Percentiles rank a stretch among this genome's conserved stretches.
These are phyloP conservation scores for Boletellus ananiceps DNA, from an alignment of 768 basidiomycete genomes.

Conservation along the genomic window DNA sequence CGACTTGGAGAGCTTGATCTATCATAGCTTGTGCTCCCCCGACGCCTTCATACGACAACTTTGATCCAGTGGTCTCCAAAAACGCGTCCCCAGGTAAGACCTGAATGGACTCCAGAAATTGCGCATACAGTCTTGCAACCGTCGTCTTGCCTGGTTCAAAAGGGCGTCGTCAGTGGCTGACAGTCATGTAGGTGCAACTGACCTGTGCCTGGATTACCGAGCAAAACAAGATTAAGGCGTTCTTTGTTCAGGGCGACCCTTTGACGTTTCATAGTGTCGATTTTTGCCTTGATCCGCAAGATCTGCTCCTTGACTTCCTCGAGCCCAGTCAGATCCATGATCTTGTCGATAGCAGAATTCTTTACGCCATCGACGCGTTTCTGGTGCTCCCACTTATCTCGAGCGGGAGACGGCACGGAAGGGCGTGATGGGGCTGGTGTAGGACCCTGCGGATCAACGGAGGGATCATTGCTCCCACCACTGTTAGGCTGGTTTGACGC, in stretches of 20 bases:
- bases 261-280: slow-evolving; percentile 48
- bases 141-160: background rate
- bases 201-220: slow-evolving; percentile 72
- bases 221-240: slow-evolving; percentile 55
- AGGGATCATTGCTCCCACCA: background rate
- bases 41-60: slow-evolving; percentile 55
- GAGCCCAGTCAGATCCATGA: slow-evolving; percentile 65
- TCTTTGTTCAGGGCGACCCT: slow-evolving; percentile 45
- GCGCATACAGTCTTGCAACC: slow-evolving; percentile 53
- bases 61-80: slow-evolving; percentile 60
- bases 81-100: slow-evolving; percentile 52
- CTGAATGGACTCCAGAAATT: slow-evolving; percentile 52
- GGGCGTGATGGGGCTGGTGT: background rate
- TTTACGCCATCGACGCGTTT: slow-evolving; percentile 51
- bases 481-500: background rate
- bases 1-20: slow-evolving; percentile 42
- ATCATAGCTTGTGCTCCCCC: slow-evolving; percentile 27
- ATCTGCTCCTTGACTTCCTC: slow-evolving; percentile 59
- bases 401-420: background rate
- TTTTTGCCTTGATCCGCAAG: slow-evolving; percentile 50
- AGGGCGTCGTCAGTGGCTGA: background rate
- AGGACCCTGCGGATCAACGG: background rate
- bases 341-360: slow-evolving; percentile 51
- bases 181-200: slow-evolving; percentile 52
- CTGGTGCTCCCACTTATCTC: slow-evolving; percentile 1